phyloP scores from a whole-genome alignment of 345 rosid genomes.

The Brassica juncea region DNA sequence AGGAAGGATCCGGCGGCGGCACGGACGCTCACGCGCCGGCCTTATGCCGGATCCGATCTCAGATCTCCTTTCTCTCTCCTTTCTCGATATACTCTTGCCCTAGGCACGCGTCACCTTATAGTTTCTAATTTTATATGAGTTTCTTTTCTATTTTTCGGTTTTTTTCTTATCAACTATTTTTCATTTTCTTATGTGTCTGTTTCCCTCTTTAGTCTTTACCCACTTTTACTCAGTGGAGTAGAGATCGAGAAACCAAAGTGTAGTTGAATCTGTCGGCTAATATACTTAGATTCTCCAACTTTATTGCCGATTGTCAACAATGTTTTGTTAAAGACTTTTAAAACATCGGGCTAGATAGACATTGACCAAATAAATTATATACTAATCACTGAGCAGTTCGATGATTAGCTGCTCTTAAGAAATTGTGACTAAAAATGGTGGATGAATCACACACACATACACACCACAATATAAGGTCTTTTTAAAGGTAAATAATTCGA shows the following conservation, averaged over 20 bases:
- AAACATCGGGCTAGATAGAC: neutral
- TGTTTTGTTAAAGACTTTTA: neutral
- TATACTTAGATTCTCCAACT: conserved; percentile 18
- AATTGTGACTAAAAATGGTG: neutral
- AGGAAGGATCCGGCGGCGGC: too few relatives aligned
- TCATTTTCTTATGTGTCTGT: conserved; percentile 15
- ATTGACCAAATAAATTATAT: conserved; percentile 19
- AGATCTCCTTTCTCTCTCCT: too few relatives aligned
- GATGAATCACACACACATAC: neutral
- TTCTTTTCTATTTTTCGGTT: too few relatives aligned
- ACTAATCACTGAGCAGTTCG: neutral
- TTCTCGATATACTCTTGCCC: too few relatives aligned
- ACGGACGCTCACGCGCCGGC: too few relatives aligned
- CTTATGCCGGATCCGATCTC: too few relatives aligned
- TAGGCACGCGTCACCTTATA: too few relatives aligned
- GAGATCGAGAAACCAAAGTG: conserved; percentile 42
- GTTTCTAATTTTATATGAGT: too few relatives aligned
- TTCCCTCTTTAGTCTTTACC: conserved; percentile 28
- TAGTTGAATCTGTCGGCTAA: conserved; percentile 41
- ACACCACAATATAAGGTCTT: neutral
- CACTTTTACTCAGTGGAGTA: conserved; percentile 37
- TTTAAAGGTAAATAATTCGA: neutral
- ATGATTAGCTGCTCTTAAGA: neutral
- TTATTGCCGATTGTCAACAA: conserved; percentile 24
- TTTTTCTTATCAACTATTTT: too few relatives aligned